Percentiles rank a stretch among this genome's conserved stretches.
Evolutionary conservation across 805 yeast genomes (phyloP).

Genomic region (Saccharomycopsis amapae): DNA sequence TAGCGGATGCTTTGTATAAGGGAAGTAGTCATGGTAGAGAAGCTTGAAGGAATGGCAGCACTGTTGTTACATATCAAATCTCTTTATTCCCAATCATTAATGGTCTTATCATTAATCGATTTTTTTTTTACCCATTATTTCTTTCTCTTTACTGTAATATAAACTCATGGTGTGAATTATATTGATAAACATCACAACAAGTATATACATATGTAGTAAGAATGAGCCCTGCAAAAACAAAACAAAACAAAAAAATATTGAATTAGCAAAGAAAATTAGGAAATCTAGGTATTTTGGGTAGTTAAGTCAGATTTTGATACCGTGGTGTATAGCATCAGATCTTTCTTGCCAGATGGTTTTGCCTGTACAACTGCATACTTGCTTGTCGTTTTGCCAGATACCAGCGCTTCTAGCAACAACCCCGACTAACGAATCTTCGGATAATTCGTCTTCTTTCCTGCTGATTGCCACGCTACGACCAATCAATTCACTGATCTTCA

Average conservation of each 20-base stretch:
- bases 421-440: conserved; percentile 54
- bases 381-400: conserved; percentile 91
- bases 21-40: neutral
- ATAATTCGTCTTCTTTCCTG: conserved; percentile 20
- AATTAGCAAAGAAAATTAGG: neutral
- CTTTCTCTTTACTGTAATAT: no score
- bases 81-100: no score
- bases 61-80: no score
- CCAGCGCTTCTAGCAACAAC: conserved; percentile 97
- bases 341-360: conserved; percentile 96
- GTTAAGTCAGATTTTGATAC: conserved; percentile 31
- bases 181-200: no score
- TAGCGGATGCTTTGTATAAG: neutral
- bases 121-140: no score
- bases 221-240: no score
- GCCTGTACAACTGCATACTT: conserved; percentile 91
- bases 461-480: conserved; percentile 50
- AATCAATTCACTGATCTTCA: conserved; percentile 53
- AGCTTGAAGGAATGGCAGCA: neutral
- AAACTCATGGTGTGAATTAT: no score
- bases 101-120: no score
- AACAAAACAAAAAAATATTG: no score
- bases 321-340: conserved; percentile 59
- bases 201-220: no score
- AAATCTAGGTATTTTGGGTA: neutral